Conservation (phyloP, 805 yeast species). For the Zygosaccharomyces pseudorouxii region DNA sequence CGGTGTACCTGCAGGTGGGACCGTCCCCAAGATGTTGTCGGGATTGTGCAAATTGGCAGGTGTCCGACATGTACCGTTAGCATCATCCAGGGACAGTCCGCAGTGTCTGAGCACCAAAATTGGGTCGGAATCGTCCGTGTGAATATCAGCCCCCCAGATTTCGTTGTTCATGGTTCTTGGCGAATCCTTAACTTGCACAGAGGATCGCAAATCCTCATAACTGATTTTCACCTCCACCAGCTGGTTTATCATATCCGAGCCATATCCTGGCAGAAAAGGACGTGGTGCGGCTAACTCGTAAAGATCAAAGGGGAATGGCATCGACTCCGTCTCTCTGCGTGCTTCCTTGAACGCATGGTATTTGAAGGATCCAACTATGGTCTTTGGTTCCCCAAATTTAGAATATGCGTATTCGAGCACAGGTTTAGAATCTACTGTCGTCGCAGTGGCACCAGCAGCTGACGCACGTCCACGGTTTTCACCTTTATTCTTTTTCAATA, state of each 20-base stretch:
- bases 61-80: constrained; percentile 31
- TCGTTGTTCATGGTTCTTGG: constrained; percentile 46
- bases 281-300: constrained; percentile 16
- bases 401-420: constrained; percentile 14
- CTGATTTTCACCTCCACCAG: constrained; percentile 22
- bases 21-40: constrained; percentile 30
- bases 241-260: constrained; percentile 19
- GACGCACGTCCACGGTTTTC: neutral
- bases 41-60: constrained; percentile 40
- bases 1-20: constrained; percentile 16
- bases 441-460: neutral
- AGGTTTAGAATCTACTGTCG: constrained; percentile 13
- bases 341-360: constrained; percentile 24
- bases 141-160: constrained; percentile 89
- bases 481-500: neutral
- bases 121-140: constrained; percentile 90
- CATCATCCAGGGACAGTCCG: constrained; percentile 51
- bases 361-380: constrained; percentile 15
- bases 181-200: constrained; percentile 37
- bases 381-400: constrained; percentile 16
- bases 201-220: constrained; percentile 25
- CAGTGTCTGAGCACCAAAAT: constrained; percentile 69
- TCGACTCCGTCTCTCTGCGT: neutral
- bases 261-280: constrained; percentile 28
- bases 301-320: constrained; percentile 10